Evolutionary conservation across 495 filamentous ascomycete species (phyloP), one percentile per base, ranked within the genome.

Genomic region (Sordaria brevicollis): DNA sequence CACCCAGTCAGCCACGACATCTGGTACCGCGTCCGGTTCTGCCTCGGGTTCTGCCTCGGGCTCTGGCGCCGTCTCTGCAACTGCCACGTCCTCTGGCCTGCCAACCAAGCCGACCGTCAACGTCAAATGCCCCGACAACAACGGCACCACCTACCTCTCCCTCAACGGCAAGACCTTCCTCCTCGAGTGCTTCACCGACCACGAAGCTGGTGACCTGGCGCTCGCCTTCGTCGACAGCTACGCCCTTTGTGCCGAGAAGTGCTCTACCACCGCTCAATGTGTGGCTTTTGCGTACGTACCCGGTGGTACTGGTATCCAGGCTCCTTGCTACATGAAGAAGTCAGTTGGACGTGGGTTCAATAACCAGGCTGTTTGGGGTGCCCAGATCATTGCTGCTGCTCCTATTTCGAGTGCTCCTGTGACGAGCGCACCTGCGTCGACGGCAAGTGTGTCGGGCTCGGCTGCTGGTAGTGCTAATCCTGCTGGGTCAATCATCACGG

Each of bases 281-380:
- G 36, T 69, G 4, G 70, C 70, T 54, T 71, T 71, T 35, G 31
- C 70, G 67, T 71, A 68, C 67, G 35, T 31, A 5, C 70, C 70
- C 2, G 49, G 49, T 31, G 49, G 13, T 31, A 57, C 25, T 17
- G 67, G 70, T 13, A 37, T 71, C 2, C 29, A 35, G 33, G 68
- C 67, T 31, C 70, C 70, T 8, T 71, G 70, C 67, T 71, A 71
- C 15, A 68, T 71, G 70, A 71, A 71, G 67, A 34, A 67, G 36
- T 69, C 70, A 4, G 67, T 71, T 11, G 70, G 70, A 29, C 25
- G 34, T 10, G 67, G 49, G 4, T 66, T 66, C n/a, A 25, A 35
- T 17, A 71, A 71, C 31, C 35, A 35, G n/a, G 70, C 54, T 2
- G 70, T 71, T 21, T 71, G 70, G 70, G 70, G 70, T 11, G 70